These are phyloP conservation scores for Malassezia psittaci DNA, from an alignment of 1,284 basidiomycete genomes.

Conservation along the genomic window DNA sequence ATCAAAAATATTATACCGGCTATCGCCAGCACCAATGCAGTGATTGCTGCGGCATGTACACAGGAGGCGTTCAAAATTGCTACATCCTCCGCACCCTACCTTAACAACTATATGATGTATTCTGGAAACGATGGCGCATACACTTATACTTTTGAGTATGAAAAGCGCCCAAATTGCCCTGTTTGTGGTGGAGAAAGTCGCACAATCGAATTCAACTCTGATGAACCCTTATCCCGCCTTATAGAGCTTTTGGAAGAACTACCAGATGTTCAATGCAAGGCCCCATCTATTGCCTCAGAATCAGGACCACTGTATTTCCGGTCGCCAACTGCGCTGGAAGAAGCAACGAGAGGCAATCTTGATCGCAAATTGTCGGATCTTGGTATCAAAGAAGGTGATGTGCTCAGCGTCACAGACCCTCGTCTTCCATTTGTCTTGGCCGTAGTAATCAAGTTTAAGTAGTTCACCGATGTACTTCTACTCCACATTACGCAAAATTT, in stretches of 20 bases:
- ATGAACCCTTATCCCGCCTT: slow-evolving; percentile 23
- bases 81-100: slow-evolving; percentile 79
- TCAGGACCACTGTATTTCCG: slow-evolving; percentile 69
- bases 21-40: slow-evolving; percentile 44
- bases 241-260: slow-evolving; percentile 29
- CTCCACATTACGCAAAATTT: slow-evolving; percentile 2
- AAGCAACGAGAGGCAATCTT: slow-evolving; percentile 76
- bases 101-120: slow-evolving; percentile 89
- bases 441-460: background rate
- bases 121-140: slow-evolving; percentile 91
- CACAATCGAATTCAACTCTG: slow-evolving; percentile 11
- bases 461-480: background rate
- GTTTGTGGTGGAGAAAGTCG: slow-evolving; percentile 78
- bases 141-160: slow-evolving; percentile 93
- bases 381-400: slow-evolving; percentile 61
- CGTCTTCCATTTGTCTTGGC: slow-evolving; percentile 63
- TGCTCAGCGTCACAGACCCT: slow-evolving; percentile 71
- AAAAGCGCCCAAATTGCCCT: slow-evolving; percentile 82
- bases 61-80: slow-evolving; percentile 99
- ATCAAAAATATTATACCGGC: slow-evolving; percentile 99
- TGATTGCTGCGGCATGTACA: slow-evolving; percentile 70
- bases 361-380: slow-evolving; percentile 73
- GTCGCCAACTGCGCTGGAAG: slow-evolving; percentile 76
- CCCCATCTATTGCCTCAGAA: slow-evolving; percentile 22
- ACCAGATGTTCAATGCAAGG: slow-evolving; percentile 38